phyloP scores from a whole-genome alignment of 371 early-diverging fungal species.

The Edhazardia aedis region DNA sequence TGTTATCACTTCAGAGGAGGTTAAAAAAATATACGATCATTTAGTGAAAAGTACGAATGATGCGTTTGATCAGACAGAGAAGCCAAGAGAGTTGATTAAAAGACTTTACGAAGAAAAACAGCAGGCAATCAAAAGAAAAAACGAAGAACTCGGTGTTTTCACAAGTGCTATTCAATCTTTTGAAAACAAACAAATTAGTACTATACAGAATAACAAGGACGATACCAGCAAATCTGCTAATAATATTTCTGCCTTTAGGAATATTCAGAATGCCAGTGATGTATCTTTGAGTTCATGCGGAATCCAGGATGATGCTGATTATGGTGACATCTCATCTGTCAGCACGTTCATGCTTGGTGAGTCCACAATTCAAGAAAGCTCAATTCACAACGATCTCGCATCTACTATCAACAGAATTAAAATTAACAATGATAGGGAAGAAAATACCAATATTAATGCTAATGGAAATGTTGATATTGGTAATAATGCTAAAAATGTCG shows the following conservation, averaged over 20 bases:
- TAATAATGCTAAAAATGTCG: neutral
- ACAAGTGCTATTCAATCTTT: no score
- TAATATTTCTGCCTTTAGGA: no score
- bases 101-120: neutral
- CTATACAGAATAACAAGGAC: no score
- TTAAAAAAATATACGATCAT: slow-evolving; percentile 8
- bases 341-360: neutral
- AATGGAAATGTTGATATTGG: neutral
- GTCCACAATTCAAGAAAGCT: no score
- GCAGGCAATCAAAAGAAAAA: neutral
- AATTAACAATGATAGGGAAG: neutral
- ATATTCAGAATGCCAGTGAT: no score
- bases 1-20: slow-evolving; percentile 26
- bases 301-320: neutral
- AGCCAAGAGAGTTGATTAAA: neutral
- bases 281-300: slow-evolving; percentile 5
- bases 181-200: no score
- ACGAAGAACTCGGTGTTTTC: neutral
- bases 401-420: no score
- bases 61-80: neutral
- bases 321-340: neutral
- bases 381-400: neutral
- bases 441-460: neutral
- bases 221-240: slow-evolving; percentile 32
- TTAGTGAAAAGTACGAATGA: neutral